These are phyloP conservation scores for Botrytis elliptica DNA, from an alignment of 2,329 filamentous ascomycete genomes.

Conservation along the genomic window DNA sequence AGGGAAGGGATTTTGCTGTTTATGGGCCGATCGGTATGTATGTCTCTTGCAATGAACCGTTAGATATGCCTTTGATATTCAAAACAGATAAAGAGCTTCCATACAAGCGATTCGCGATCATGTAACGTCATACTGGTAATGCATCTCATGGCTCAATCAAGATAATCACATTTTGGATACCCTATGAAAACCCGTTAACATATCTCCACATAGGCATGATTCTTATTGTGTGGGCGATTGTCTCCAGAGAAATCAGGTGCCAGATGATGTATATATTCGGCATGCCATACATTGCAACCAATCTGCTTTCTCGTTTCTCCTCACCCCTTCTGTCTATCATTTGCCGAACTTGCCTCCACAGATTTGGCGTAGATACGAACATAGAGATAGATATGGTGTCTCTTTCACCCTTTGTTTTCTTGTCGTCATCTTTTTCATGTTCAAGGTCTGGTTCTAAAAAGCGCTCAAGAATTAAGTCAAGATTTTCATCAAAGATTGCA, in stretches of 20 bases:
- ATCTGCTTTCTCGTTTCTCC: neutral
- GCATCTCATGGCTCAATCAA: neutral
- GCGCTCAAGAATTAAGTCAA: neutral
- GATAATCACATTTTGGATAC: neutral
- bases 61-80: neutral
- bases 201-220: neutral
- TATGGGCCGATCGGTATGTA: neutral
- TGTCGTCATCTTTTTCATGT: neutral
- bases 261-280: slow-evolving; percentile 1
- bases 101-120: neutral
- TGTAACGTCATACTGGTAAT: slow-evolving; percentile 6
- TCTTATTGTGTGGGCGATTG: neutral
- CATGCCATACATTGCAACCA: neutral
- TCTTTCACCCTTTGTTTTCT: neutral
- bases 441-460: neutral
- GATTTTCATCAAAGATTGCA: neutral
- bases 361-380: neutral
- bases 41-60: neutral
- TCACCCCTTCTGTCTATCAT: slow-evolving; percentile 1
- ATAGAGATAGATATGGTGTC: slow-evolving; percentile 16
- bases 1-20: neutral
- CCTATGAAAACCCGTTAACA: neutral
- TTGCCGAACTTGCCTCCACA: neutral
- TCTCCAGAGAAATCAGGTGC: neutral
- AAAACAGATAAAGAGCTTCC: neutral